Evolutionary conservation across 2,329 filamentous ascomycete genomes (phyloP), one percentile per base, ranked within the genome.

Genomic region (Fusarium pseudograminearum): DNA sequence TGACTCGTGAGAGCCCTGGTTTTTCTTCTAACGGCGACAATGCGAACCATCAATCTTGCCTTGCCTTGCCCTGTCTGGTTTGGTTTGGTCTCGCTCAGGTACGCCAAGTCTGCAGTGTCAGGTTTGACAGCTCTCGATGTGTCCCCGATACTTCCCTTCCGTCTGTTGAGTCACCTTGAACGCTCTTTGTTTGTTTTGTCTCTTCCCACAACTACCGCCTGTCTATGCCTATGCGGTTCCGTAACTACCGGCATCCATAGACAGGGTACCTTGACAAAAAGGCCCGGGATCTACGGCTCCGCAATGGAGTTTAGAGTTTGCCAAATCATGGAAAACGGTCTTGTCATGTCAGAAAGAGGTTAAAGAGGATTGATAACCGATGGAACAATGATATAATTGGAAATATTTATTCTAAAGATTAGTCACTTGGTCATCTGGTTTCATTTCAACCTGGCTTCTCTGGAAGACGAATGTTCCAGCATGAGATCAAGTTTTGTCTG

Each of bases 241-340:
- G 42, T 64, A 22, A 26, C 55, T 36, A 40, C 36, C 41, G 41
- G 24, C 9, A 44, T 45, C 22, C 42, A 30, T 28, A 28, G n/a
- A 30, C 18, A 45, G 22, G 22, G 28, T 30, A 30, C 28, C 22
- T 18, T 28, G 24, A 34, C 24, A 30, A 45, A 52, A 45, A 56
- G 53, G 33, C 16, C 31, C 62, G 61, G 50, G 22, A 34, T 40
- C 16, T 42, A 40, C 54, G 61, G 62, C 42, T 54, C 61, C 54
- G 42, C 47, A 34, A 54, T 66, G 42, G 47, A 64, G 44, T 38
- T 44, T 61, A 66, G 33, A 48, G 64, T 62, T 67, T 67, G 57
- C 11, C 20, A 67, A 66, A 66, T 50, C 63, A 66, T 66, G 63
- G 63, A 46, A 56, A 34, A 16, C 20, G 44, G 18, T 24, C 20